Evolutionary conservation across 129 eudicot genomes (phyloP), one percentile per base, ranked within the genome.

Genomic region (Escallonia herrerae): DNA sequence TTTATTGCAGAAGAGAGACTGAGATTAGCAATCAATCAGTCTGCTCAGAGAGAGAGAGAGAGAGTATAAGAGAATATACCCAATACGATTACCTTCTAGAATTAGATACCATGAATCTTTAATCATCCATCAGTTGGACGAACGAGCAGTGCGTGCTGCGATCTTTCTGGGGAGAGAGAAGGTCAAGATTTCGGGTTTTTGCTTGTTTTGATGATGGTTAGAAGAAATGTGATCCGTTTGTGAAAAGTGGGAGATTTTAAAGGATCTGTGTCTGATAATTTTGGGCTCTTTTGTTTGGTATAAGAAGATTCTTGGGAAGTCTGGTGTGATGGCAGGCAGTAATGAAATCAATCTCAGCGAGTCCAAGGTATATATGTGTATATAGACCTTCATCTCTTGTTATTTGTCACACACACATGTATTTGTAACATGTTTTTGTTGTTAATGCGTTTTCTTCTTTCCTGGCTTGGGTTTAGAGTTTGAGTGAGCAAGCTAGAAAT

Each of bases 261-360:
- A 62, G 1, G 5, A 41, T 42, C 55, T 51, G 22, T 65, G 41
- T 54, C 7, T 40, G 46, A 46, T 73, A 10, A n/a, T n/a, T 48
- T 57, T 48, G 48, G 72, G 74, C 65, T 44, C 64, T 13, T 43
- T 56, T 0, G 15, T 67, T 71, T 62, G 54, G 50, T 70, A 62
- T 40, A 61, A 39, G 43, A 63, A 42, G 63, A 60, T 47, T 15
- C 45, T 54, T 71, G 37, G 10, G 15, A 60, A 12, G 12, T 53
- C 22, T 37, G 41, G 54, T 75, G 37, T 61, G 3, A 84, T 84
- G 90, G 81, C 90, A 57, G 86, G 83, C 40, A 80, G 70, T 56
- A 78, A 77, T 40, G 81, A 71, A 67, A 67, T 84, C 55, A 84
- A 70, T 41, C 66, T 72, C 63, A 80, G 61, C 54, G 90, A 84